A percentile compares a stretch with the other conserved stretches of the same genome.
Conservation (phyloP, 208 protist genomes). For the Entamoeba invadens region DNA sequence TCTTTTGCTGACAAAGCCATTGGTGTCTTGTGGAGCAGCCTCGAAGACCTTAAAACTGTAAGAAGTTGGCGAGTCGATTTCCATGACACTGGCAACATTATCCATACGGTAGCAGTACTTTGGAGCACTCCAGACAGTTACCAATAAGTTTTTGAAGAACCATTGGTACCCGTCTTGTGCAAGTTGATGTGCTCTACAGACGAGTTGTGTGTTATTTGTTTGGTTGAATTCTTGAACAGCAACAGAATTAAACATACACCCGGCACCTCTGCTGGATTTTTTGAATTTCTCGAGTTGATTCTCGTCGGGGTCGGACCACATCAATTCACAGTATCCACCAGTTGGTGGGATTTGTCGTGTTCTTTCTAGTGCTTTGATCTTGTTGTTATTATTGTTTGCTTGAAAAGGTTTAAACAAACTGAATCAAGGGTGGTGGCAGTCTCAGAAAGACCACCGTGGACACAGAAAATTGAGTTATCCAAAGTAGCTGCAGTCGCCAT, state of each 20-base stretch:
- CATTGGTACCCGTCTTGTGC: constrained; percentile 58
- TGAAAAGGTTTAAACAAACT: constrained; percentile 1
- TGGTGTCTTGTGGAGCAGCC: not conserved
- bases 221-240: constrained; percentile 64
- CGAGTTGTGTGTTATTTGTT: constrained; percentile 37
- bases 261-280: constrained; percentile 29
- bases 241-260: constrained; percentile 29
- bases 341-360: constrained; percentile 89
- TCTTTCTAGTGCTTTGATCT: constrained; percentile 63
- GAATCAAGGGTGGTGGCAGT: constrained; percentile 56
- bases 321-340: constrained; percentile 90
- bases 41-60: not conserved
- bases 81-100: not conserved
- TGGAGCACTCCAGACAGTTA: constrained; percentile 59
- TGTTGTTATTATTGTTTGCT: not conserved
- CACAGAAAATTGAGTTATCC: constrained; percentile 83
- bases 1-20: not conserved
- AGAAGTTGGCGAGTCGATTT: not conserved
- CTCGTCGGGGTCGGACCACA: constrained; percentile 94
- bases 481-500: constrained; percentile 83
- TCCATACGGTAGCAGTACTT: constrained; percentile 59
- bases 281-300: constrained; percentile 42
- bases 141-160: constrained; percentile 49
- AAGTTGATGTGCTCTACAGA: constrained; percentile 56
- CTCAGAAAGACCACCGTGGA: constrained; percentile 57